Base-by-base conservation (phyloP, 768 basidiomycete species). In the Auricularia sp. region DNA sequence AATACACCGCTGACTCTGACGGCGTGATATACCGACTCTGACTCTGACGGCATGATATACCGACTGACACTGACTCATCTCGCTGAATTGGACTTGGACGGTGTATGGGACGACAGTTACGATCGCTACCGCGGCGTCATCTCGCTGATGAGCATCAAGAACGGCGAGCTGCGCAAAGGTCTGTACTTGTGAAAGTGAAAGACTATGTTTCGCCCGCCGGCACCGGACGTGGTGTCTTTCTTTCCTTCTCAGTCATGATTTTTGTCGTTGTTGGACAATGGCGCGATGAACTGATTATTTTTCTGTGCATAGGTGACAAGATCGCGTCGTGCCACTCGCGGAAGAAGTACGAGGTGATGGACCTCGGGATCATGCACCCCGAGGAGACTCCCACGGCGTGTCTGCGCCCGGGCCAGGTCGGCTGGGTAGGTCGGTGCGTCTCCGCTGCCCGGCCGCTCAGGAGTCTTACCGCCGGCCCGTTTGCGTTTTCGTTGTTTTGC, bases 121-220 rank as follows among this genome's bases (percentile, higher is more conserved):
- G 97, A 99, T 73, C 84, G 89, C 67, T 99, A 93, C 75, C 85
- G 95, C 64, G 97, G 97, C 10, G 97, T 98, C 23, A 94, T 99
- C 60, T 96, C 93, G 1, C 77, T 98, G 36, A 83, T 98, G 42
- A 90, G 84, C 68, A 75, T 99, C 21, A 86, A 90, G 70, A 82
- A 84, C 63, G 97, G 97, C 1, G 75, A 86, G 18, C 77, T 98
- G 56, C 83, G 83, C 56, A 96, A 91, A 81, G 93, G 93, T 88
- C 69, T 35, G 69, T 42, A 8, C 1, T 42, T 42, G 12, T 14
- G 8, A 8, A 42, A 42, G 7, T 8, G 12, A 7, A 42, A 4
- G 8, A 7, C 39, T 2, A 1, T 2, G 2, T 6, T 39, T 6
- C 36, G 1, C 36, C 7, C 12, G 3, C 8, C 39, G 39, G 7